Evolutionary conservation across 345 rosid species (phyloP).

Genomic region (Eucalyptus lansdowneana): DNA sequence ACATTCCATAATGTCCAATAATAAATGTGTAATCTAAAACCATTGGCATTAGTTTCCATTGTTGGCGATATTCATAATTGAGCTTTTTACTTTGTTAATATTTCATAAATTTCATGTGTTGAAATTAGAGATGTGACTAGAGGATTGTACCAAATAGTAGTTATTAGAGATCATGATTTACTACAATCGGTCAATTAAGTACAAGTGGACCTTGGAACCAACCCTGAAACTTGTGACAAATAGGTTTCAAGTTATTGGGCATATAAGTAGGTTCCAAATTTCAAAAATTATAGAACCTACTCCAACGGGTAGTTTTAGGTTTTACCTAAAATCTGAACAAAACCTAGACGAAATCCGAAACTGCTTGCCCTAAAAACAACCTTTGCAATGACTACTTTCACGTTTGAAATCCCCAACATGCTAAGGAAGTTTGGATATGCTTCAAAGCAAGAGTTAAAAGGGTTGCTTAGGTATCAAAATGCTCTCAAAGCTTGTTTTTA

Average conservation of each 20-base stretch:
- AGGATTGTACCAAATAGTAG: not conserved
- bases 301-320: rapidly evolving
- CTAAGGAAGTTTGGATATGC: not conserved
- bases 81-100: too few relatives aligned
- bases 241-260: not conserved
- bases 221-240: not conserved
- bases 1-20: not conserved
- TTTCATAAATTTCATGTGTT: not conserved
- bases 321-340: too few relatives aligned
- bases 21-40: too few relatives aligned
- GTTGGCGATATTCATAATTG: not conserved
- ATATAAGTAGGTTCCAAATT: not conserved
- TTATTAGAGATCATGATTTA: too few relatives aligned
- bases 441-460: not conserved
- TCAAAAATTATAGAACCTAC: rapidly evolving
- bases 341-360: rapidly evolving
- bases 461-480: not conserved
- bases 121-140: not conserved
- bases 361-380: not conserved
- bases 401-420: not conserved
- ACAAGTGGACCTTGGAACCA: too few relatives aligned
- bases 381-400: not conserved
- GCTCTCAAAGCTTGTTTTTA: not conserved
- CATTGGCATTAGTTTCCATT: not conserved
- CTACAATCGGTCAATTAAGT: not conserved